Base-by-base conservation (phyloP, 2,329 filamentous ascomycete species). In the Pezicula radicicola region DNA sequence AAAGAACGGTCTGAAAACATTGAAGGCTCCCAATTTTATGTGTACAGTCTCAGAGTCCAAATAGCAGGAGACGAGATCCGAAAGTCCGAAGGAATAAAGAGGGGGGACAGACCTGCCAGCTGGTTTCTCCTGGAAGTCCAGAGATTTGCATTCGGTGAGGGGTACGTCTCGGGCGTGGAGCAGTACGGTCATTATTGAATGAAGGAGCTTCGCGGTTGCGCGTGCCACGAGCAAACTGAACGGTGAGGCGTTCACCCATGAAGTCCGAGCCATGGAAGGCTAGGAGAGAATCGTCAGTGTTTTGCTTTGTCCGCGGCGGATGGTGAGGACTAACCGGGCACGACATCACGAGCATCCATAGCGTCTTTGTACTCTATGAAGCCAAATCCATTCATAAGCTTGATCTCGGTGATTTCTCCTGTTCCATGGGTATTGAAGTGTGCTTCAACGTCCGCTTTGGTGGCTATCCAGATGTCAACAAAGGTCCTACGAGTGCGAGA, bases 341-440 rank as follows among this genome's bases (percentile, higher is more conserved):
- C 94, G 60, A 99, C 92, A 76, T 99, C 94, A 69, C 93, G 89
- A 63, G 94, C 94, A 76, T 99, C 94, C 88, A 97, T 90, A 53
- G 91, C 85, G 76, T 97, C 94, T 74, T 97, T 95, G 75, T 97
- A 99, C 74, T 99, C 94, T 70, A 99, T 96, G 79, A 99, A 99
- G 71, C 94, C 94, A 70, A 99, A 99, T 68, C 94, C 94, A 71
- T 96, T 97, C 94, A 99, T 99, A 59, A 99, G 85, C 80, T 99
- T 99, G 77, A 99, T 93, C 78, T 99, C 94, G 63, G 89, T 94
- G 70, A 99, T 97, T 72, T 96, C 91, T 72, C 94, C 94, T 64
- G 91, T 93, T 70, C 93, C 94, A 85, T 97, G 91, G 68, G 86
- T 91, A 71, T 87, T 87, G 76, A 99, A 99, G 74, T 97, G 93